Base-by-base conservation (phyloP, 192 early-diverging fungal species). In the Spizellomyces punctatus region DNA sequence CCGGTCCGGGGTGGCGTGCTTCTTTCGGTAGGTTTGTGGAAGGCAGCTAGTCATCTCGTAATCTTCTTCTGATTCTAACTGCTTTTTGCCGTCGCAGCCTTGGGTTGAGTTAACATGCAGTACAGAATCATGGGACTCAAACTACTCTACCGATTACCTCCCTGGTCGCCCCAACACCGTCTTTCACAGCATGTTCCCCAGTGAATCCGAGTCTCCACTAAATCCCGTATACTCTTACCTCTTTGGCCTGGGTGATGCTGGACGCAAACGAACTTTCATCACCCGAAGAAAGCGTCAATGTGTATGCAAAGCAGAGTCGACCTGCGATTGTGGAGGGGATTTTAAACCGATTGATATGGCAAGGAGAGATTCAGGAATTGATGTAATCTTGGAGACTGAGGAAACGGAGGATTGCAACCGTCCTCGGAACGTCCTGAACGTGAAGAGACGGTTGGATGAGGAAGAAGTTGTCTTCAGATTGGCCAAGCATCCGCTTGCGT, bases 101-200 rank as follows among this genome's bases (percentile, higher is more conserved):
- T 83, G 82, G 82, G 71, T 80, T 1, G 82, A 83, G 46, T 58
- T 83, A 5, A 63, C 78, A 7, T 83, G 66, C 58, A 43, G 58
- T 5, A 59, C 71, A 6, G 50, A 77, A 56, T 78, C 76, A 12
- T 83, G 77, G 76, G 27, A 63, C 16, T 59, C 61, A n/a, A 83
- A 83, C 50, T 66, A 64, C 5, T 47, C 16, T 22, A 50, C 46
- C 10, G 80, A 81, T 52, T 74, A 64, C 63, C 61, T 81, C 0
- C 80, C 80, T 6, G 22, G 45, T 21, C 45, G 47, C 8, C 61
- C 76, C 5, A 19, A 10, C 10, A 78, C 67, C 49, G 21, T 81
- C 42, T 74, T 77, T 58, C 63, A 66, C 6, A 71, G 63, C 6
- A 47, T 81, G 54, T 36, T 66, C 45, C 50, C 50, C 14, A 36